phyloP scores from a whole-genome alignment of 2,329 filamentous ascomycete species.

The Hypoxylon sp. region DNA sequence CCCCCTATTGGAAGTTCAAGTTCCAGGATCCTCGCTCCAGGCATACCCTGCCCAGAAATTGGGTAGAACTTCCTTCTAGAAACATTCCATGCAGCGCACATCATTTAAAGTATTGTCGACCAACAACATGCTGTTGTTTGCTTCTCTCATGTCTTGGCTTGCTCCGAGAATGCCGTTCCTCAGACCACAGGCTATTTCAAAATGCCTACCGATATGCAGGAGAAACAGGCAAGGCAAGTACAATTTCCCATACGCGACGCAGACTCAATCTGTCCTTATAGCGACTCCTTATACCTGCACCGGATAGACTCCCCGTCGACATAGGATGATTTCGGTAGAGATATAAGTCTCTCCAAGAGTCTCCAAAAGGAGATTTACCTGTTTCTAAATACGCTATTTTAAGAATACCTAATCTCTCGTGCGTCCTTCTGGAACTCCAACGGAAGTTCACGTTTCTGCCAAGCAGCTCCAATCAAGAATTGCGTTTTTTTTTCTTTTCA shows the following conservation, averaged over 20 bases:
- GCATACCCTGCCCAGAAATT: constrained; percentile 39
- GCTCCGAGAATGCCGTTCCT: constrained; percentile 22
- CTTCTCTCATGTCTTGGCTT: constrained; percentile 29
- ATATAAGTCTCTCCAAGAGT: constrained; percentile 9
- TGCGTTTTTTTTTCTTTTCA: constrained; percentile 1
- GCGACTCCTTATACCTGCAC: constrained; percentile 21
- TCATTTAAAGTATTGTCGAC: constrained; percentile 37
- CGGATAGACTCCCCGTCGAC: constrained; percentile 39
- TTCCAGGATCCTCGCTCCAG: constrained; percentile 31
- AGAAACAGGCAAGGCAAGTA: constrained; percentile 26
- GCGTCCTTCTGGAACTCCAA: constrained; percentile 9
- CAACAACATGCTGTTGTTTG: constrained; percentile 32
- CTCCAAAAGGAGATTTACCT: constrained; percentile 9
- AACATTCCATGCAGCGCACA: constrained; percentile 52
- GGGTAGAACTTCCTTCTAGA: constrained; percentile 49
- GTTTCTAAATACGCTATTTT: background rate
- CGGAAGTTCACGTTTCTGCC: constrained; percentile 13
- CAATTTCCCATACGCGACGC: constrained; percentile 33
- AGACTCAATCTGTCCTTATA: constrained; percentile 29
- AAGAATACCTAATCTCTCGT: constrained; percentile 6
- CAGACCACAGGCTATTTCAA: constrained; percentile 36
- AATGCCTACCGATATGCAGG: constrained; percentile 37
- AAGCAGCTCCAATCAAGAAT: background rate
- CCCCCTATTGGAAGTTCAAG: constrained; percentile 22
- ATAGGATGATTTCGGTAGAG: constrained; percentile 32